phyloP scores from a whole-genome alignment of 139 green algal genomes.

The Chlorella sp. region DNA sequence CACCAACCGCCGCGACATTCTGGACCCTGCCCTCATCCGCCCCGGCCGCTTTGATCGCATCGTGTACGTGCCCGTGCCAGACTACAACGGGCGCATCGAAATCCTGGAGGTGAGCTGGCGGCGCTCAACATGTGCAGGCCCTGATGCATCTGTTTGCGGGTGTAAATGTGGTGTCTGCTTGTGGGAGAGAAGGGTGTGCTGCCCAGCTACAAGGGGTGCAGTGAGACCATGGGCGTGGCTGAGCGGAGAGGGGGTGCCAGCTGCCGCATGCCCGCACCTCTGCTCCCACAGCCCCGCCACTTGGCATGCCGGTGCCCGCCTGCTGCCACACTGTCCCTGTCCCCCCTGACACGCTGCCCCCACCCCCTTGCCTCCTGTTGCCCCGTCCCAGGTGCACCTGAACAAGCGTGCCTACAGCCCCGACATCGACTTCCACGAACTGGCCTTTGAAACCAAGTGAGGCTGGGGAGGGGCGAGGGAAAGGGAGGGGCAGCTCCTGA shows the following conservation, averaged over 20 bases:
- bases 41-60: conserved; percentile 89
- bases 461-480: too few species aligned
- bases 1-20: conserved; percentile 94
- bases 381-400: conserved; percentile 61
- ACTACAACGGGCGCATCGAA: conserved; percentile 84
- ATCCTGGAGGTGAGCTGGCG: conserved; percentile 57
- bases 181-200: too few species aligned
- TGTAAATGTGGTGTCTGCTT: neutral
- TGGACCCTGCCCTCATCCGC: conserved; percentile 91
- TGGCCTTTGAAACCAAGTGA: conserved; percentile 64
- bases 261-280: too few species aligned
- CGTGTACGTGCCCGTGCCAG: conserved; percentile 80
- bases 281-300: too few species aligned
- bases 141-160: too few species aligned
- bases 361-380: neutral
- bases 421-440: conserved; percentile 58
- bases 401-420: conserved; percentile 37
- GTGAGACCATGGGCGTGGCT: too few species aligned
- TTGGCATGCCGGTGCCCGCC: neutral
- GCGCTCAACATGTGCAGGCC: too few species aligned
- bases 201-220: too few species aligned
- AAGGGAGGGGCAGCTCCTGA: neutral
- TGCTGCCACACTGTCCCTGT: neutral
- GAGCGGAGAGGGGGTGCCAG: too few species aligned
- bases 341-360: too few species aligned